phyloP scores from a whole-genome alignment of 306 rosid species.

The Trichosanthes cucumerina region DNA sequence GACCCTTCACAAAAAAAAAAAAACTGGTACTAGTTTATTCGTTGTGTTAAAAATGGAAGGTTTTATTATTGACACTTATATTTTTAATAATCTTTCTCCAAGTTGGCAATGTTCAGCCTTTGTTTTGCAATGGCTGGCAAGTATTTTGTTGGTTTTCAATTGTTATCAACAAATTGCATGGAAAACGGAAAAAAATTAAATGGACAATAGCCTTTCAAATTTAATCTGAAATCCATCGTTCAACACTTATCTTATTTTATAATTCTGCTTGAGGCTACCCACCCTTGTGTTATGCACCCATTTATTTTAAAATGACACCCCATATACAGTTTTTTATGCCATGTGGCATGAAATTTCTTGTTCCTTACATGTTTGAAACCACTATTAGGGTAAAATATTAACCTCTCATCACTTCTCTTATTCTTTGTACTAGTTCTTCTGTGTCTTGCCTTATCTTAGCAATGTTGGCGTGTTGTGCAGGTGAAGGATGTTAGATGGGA shows the following conservation, averaged over 20 bases:
- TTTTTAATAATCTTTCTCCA: neutral
- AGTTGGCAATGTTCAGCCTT: neutral
- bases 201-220: neutral
- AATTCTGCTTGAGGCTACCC: neutral
- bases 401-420: neutral
- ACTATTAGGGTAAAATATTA: neutral
- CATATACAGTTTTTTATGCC: neutral
- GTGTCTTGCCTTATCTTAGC: conserved; percentile 3
- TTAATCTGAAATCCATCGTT: neutral
- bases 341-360: neutral
- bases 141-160: neutral
- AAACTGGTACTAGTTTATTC: neutral
- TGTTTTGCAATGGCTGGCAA: neutral
- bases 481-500: conserved; percentile 96
- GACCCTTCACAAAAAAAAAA: neutral
- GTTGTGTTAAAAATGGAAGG: neutral
- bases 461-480: conserved; percentile 30
- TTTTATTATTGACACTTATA: neutral
- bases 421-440: neutral
- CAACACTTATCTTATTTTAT: neutral
- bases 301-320: neutral
- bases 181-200: neutral
- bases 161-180: too few species aligned
- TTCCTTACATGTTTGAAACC: neutral
- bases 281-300: neutral